A percentile compares a stretch with the other conserved stretches of the same genome.
Evolutionary conservation across 2,329 filamentous ascomycete genomes (phyloP).

Genomic region (Fusarium verticillioides): DNA sequence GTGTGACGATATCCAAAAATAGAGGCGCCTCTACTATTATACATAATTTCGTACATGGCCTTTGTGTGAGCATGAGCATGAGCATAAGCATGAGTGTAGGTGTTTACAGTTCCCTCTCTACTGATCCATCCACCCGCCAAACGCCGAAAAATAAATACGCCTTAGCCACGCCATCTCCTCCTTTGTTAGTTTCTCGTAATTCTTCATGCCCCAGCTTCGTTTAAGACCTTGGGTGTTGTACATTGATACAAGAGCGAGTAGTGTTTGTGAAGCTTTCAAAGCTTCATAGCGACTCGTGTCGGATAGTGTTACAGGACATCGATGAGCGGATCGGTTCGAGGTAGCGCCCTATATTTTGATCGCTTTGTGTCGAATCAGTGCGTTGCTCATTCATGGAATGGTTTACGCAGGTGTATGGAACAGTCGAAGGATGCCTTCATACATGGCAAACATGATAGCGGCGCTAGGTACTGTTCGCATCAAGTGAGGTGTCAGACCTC

Average conservation of each 20-base stretch:
- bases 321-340: not conserved
- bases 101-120: slow-evolving; percentile 16
- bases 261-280: not conserved
- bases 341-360: not conserved
- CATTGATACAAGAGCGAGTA: slow-evolving; percentile 6
- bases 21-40: slow-evolving; percentile 16
- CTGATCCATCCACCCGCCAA: slow-evolving; percentile 18
- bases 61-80: not conserved
- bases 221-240: slow-evolving; percentile 14
- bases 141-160: slow-evolving; percentile 26
- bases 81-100: slow-evolving; percentile 14
- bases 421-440: slow-evolving; percentile 66
- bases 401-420: slow-evolving; percentile 54
- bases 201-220: slow-evolving; percentile 1
- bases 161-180: slow-evolving; percentile 9
- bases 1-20: slow-evolving; percentile 5
- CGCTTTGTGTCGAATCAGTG: not conserved
- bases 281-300: not conserved
- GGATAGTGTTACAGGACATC: slow-evolving; percentile 26
- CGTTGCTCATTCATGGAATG: not conserved
- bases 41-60: slow-evolving; percentile 29
- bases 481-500: slow-evolving; percentile 90
- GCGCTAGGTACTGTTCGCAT: slow-evolving; percentile 91
- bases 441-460: slow-evolving; percentile 97
- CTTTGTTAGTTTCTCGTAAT: slow-evolving; percentile 12